Percentiles rank a stretch among this genome's conserved stretches.
Conservation (phyloP, 2,329 filamentous ascomycete species). For the Trichoderma polysporum region DNA sequence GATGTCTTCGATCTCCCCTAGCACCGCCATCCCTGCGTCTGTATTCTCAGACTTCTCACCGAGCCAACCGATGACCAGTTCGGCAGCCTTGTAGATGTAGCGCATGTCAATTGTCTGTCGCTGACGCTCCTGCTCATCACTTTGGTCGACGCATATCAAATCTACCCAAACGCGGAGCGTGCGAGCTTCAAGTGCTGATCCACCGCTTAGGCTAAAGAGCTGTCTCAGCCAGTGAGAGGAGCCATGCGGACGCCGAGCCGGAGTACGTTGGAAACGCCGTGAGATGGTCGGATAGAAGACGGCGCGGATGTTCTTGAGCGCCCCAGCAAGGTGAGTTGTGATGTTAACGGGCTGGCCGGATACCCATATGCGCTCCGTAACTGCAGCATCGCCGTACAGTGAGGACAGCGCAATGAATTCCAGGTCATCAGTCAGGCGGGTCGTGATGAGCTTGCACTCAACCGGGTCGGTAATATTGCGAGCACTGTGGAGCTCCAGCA, state of each 20-base stretch:
- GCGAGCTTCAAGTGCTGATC: slow-evolving; percentile 2
- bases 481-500: slow-evolving; percentile 5
- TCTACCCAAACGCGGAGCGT: slow-evolving; percentile 24
- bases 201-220: slow-evolving; percentile 7
- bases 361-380: slow-evolving; percentile 7
- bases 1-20: slow-evolving; percentile 8
- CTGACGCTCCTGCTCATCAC: slow-evolving; percentile 16
- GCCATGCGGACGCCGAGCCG: slow-evolving; percentile 11
- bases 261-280: slow-evolving; percentile 9
- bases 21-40: background rate
- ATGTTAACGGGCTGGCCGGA: slow-evolving; percentile 12
- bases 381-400: slow-evolving; percentile 6
- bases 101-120: slow-evolving; percentile 24
- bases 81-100: slow-evolving; percentile 21
- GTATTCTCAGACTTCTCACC: slow-evolving; percentile 14
- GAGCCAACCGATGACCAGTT: slow-evolving; percentile 24
- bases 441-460: slow-evolving; percentile 7
- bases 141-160: slow-evolving; percentile 25
- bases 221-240: slow-evolving; percentile 8
- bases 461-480: slow-evolving; percentile 13
- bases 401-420: slow-evolving; percentile 17
- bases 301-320: slow-evolving; percentile 15
- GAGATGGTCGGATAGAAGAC: slow-evolving; percentile 18
- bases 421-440: background rate
- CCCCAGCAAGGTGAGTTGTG: background rate